Conservation (phyloP, 2,329 filamentous ascomycete species). For the Pestalotiopsis sp. region DNA sequence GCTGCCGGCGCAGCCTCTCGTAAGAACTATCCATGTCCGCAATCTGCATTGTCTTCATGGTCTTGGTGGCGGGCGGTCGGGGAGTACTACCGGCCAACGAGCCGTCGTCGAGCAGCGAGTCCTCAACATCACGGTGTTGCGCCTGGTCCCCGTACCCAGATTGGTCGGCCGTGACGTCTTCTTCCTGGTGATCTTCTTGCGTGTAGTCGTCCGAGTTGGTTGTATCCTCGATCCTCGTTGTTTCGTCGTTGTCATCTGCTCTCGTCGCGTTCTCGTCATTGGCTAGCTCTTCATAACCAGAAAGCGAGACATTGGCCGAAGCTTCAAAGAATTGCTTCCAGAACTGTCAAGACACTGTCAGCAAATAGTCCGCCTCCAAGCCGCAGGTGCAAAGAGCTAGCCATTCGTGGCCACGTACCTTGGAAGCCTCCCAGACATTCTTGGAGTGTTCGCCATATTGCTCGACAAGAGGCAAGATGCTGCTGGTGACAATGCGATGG, state of each 20-base stretch:
- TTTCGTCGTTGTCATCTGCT: conserved; percentile 46
- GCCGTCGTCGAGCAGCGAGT: conserved; percentile 68
- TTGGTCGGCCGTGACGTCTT: conserved; percentile 35
- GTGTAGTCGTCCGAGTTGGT: conserved; percentile 44
- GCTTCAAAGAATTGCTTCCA: conserved; percentile 99
- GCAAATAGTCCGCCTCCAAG: not conserved
- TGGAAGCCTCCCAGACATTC: conserved; percentile 95
- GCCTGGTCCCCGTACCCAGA: conserved; percentile 39
- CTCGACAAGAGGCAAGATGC: conserved; percentile 90
- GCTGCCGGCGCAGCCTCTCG: conserved; percentile 70
- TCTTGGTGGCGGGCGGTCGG: conserved; percentile 55
- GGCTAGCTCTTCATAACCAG: conserved; percentile 85
- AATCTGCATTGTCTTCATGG: conserved; percentile 45
- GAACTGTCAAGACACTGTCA: conserved; percentile 62
- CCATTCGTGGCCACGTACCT: conserved; percentile 55
- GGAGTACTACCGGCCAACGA: conserved; percentile 72
- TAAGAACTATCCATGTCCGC: conserved; percentile 77
- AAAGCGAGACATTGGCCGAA: conserved; percentile 94
- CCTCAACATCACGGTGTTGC: conserved; percentile 46
- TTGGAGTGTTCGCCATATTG: conserved; percentile 93
- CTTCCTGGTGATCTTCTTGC: conserved; percentile 21
- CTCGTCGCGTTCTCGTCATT: conserved; percentile 57
- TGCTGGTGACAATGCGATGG: conserved; percentile 92
- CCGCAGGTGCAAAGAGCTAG: not conserved
- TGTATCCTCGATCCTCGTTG: conserved; percentile 59